Conservation (phyloP, 345 rosid species). For the Trapa bicornis region DNA sequence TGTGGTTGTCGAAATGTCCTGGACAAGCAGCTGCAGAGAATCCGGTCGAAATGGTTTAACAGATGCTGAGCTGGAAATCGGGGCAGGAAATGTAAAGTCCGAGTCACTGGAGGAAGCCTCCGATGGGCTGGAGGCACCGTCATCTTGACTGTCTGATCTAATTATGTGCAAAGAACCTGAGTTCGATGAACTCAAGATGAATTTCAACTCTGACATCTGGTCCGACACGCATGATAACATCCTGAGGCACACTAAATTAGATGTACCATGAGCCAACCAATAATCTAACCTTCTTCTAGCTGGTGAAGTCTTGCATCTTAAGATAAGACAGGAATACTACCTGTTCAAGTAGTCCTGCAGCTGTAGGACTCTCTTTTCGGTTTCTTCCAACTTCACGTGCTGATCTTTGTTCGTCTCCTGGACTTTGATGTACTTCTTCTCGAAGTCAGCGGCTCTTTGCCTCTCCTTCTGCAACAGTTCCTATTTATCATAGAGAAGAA, state of each 20-base stretch:
- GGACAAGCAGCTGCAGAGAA: conserved; percentile 37
- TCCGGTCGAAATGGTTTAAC: conserved; percentile 19
- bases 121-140: conserved; percentile 38
- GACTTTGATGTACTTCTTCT: conserved; percentile 50
- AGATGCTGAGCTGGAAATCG: conserved; percentile 20
- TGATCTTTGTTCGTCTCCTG: conserved; percentile 54
- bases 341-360: conserved; percentile 76
- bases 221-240: conserved; percentile 70
- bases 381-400: conserved; percentile 56
- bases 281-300: neutral
- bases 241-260: conserved; percentile 77
- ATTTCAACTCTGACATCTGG: conserved; percentile 74
- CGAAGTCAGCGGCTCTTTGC: conserved; percentile 66
- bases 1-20: conserved; percentile 41
- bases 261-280: conserved; percentile 34
- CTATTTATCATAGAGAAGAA: conserved; percentile 13
- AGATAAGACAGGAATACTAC: conserved; percentile 26
- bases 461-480: conserved; percentile 45
- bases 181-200: conserved; percentile 40
- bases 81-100: conserved; percentile 57
- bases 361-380: conserved; percentile 59
- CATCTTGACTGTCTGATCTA: conserved; percentile 25
- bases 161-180: conserved; percentile 31
- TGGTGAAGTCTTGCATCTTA: neutral
- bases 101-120: conserved; percentile 59